Evolutionary conservation across 2,329 filamentous ascomycete genomes (phyloP).

Genomic region (Pseudomassariella vexata): DNA sequence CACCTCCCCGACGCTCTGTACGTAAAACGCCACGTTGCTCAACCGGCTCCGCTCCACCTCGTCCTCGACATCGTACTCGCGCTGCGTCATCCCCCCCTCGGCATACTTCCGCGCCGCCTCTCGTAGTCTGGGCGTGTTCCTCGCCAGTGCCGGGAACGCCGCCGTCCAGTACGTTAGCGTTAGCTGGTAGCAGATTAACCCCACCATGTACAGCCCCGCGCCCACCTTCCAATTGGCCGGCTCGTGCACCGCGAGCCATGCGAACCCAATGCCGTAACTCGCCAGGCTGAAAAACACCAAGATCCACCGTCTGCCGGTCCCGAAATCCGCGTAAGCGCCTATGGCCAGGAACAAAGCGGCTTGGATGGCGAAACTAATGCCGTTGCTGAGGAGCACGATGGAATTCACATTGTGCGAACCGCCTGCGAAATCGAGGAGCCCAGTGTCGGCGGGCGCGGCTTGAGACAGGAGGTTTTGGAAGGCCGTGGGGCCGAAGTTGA

Average conservation of each 20-base stretch:
- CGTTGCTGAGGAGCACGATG: constrained; percentile 60
- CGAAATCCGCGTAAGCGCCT: constrained; percentile 57
- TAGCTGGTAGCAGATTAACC: constrained; percentile 61
- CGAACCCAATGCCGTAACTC: constrained; percentile 60
- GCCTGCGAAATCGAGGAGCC: constrained; percentile 50
- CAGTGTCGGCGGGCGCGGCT: constrained; percentile 48
- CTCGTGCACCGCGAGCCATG: constrained; percentile 60
- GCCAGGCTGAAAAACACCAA: constrained; percentile 55
- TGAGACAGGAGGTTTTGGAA: constrained; percentile 60
- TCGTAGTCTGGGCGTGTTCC: constrained; percentile 27
- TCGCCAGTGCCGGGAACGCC: constrained; percentile 37
- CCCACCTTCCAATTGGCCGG: constrained; percentile 53
- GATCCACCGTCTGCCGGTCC: constrained; percentile 57
- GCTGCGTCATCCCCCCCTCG: constrained; percentile 43
- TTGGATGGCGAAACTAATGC: constrained; percentile 63
- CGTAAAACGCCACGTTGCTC: constrained; percentile 58
- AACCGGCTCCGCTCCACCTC: constrained; percentile 59
- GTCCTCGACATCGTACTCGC: constrained; percentile 56
- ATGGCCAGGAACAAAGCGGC: constrained; percentile 49
- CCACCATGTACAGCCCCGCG: constrained; percentile 60
- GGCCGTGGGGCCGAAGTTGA: constrained; percentile 60
- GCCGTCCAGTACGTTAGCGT: constrained; percentile 66
- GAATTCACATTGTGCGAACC: constrained; percentile 54
- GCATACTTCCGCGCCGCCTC: constrained; percentile 25
- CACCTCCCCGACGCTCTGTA: constrained; percentile 57